Conservation (phyloP, 768 basidiomycete genomes). For the Trametes villosa region DNA sequence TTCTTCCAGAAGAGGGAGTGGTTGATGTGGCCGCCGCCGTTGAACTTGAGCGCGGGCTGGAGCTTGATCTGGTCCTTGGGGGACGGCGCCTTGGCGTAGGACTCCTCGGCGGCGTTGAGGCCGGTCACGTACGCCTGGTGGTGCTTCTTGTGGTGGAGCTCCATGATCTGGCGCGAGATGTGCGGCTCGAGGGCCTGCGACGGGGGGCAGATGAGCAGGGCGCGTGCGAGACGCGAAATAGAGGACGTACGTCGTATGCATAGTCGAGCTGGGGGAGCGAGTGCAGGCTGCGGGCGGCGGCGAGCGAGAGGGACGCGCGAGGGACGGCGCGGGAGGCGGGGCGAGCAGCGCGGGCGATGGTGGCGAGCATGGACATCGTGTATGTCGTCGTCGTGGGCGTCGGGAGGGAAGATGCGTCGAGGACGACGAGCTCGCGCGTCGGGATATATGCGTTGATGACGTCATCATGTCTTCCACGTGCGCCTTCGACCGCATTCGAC, state of each 20-base stretch:
- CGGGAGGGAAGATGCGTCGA: not conserved
- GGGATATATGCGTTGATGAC: not conserved
- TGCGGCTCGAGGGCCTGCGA: constrained; percentile 81
- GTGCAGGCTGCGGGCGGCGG: constrained; percentile 54
- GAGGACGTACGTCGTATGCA: constrained; percentile 64
- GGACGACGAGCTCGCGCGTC: not conserved
- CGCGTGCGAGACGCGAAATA: constrained; percentile 11
- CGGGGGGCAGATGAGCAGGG: not conserved
- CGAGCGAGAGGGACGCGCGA: constrained; percentile 46
- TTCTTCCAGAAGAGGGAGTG: constrained; percentile 98
- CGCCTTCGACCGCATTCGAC: not conserved
- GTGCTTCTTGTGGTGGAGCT: constrained; percentile 92
- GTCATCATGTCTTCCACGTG: not conserved
- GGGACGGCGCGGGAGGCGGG: constrained; percentile 42
- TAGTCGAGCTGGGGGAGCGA: constrained; percentile 83
- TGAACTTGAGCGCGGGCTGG: constrained; percentile 93
- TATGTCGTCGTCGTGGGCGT: constrained; percentile 8
- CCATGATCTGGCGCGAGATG: constrained; percentile 92
- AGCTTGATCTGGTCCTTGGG: constrained; percentile 86
- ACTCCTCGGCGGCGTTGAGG: constrained; percentile 86
- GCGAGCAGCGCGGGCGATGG: constrained; percentile 25
- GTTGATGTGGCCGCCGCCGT: constrained; percentile 95
- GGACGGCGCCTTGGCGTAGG: constrained; percentile 65
- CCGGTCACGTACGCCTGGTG: constrained; percentile 94
- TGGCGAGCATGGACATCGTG: constrained; percentile 25